Evolutionary conservation across 257 asterid species (phyloP), one percentile per base, ranked within the genome.

Genomic region (Voacanga thouarsii): DNA sequence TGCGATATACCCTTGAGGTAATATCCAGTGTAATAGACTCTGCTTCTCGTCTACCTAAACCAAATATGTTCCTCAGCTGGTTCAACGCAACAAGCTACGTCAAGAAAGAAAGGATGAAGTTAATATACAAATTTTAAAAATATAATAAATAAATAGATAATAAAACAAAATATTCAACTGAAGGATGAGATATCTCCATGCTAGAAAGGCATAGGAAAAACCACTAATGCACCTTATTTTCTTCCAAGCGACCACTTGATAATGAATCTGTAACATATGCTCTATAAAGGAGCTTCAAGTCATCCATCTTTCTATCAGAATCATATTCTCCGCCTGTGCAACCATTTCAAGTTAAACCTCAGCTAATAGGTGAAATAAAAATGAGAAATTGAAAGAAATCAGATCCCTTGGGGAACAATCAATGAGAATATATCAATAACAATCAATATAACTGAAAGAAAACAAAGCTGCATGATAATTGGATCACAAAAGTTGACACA

Each of bases 11-110:
- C 84, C 88, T 91, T 56, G 94, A 69, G 65, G 97, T 93, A 47
- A 92, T 92, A 77, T 96, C 99, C 83, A 87, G 74, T 26, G 89
- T 79, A 81, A 96, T 86, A 67, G 94, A 79, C 82, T 94, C 99
- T 70, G 98, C 94, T 89, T 96, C 99, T 79, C 89, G 87, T 80
- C 81, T 90, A 64, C 99, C 99, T 75, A 96, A 80, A 77, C 97
- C 98, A 86, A 93, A 96, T 89, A 93, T 84, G 87, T 93, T 90
- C 90, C 90, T 88, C 89, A 96, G 85, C 66, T 93, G 99, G 80
- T 82, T 86, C 90, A 93, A 84, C 7, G 97, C 92, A 83, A 84
- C 90, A 85, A 90, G 94, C 99, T 96, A 80, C 84, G 80, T 81
- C 53, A 73, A 80, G 77, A 85, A 82, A 78, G 70, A 76, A 84